Base-by-base conservation (phyloP, 352 stramenopile genomes). In the Phytopythium litorale region DNA sequence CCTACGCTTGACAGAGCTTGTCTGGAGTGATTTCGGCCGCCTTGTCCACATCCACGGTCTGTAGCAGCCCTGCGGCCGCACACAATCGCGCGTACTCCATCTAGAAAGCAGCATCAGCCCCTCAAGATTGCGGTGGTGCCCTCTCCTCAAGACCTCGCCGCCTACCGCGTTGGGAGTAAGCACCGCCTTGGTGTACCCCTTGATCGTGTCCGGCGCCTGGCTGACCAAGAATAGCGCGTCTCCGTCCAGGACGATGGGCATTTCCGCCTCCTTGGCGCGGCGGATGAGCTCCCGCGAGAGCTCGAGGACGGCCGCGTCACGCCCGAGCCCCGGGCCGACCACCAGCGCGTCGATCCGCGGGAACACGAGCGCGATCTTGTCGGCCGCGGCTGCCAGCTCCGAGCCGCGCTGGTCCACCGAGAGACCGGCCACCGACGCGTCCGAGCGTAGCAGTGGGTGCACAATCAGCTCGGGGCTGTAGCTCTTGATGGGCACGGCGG, bases 401-500 rank as follows among this genome's bases (percentile, higher is more conserved):
- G 43, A 11, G 18, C 48, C 43, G 18, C 66, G 68, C 1, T 80
- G 61, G 3, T 56, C 32, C 0, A 18, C n/a, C 5, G 49, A 0
- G 2, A 73, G 48, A 0, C 12, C 21, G 0, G 57, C 32, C 0
- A 81, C 28, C 0, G 75, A 78, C 19, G 64, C 66, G 33, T 90
- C 83, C 13, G 80, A 89, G n/a, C 66, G 78, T 52, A 96, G 68
- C 13, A 92, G 65, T 50, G 87, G 87, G 30, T 96, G 87, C 19
- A 98, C 97, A 73, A 99, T 99, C 23, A 99, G 82, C 75, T 99
- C 97, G 0, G 97, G 96, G 62, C 88, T 98, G 79, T 99, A 99
- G 64, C 84, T 97, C 73, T 99, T 99, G 76, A 99, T 98, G 5
- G 97, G 92, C 23, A 97, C 75, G n/a, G 91, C 76, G 0, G 97